Conservation (phyloP, 2,329 filamentous ascomycete species). For the Alternaria brassicae region DNA sequence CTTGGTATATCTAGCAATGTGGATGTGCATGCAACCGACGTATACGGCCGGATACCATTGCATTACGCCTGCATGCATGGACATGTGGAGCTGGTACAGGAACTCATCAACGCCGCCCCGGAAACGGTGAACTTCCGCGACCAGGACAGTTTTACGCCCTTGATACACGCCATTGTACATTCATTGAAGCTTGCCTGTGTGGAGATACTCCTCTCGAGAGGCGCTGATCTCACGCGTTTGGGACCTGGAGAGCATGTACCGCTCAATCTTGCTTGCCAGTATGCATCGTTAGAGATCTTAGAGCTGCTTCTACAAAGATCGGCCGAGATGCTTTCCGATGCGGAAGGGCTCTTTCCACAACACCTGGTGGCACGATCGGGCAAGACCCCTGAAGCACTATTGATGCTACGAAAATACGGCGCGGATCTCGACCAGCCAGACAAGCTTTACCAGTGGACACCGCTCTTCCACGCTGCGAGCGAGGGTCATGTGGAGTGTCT, state of each 20-base stretch:
- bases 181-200: constrained; percentile 83
- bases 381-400: constrained; percentile 77
- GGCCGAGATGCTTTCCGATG: constrained; percentile 87
- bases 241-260: constrained; percentile 93
- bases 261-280: constrained; percentile 92
- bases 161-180: constrained; percentile 95
- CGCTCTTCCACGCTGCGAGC: constrained; percentile 92
- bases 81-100: constrained; percentile 79
- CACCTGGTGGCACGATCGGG: constrained; percentile 92
- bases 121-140: constrained; percentile 87
- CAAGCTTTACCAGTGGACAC: constrained; percentile 97
- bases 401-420: constrained; percentile 82
- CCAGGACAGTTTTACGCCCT: constrained; percentile 94
- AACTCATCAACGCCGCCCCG: constrained; percentile 71
- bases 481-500: constrained; percentile 93
- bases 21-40: constrained; percentile 80
- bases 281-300: constrained; percentile 84
- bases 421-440: constrained; percentile 91
- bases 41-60: constrained; percentile 90
- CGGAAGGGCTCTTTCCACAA: constrained; percentile 95
- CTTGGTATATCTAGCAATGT: constrained; percentile 79
- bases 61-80: constrained; percentile 98
- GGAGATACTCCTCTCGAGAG: constrained; percentile 74
- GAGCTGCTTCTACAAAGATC: constrained; percentile 82
- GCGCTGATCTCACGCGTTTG: constrained; percentile 83